Percentiles rank a stretch among this genome's conserved stretches.
These are phyloP conservation scores for Phytopythium cucurbitacearum DNA, from an alignment of 352 stramenopile species.

Conservation along the genomic window DNA sequence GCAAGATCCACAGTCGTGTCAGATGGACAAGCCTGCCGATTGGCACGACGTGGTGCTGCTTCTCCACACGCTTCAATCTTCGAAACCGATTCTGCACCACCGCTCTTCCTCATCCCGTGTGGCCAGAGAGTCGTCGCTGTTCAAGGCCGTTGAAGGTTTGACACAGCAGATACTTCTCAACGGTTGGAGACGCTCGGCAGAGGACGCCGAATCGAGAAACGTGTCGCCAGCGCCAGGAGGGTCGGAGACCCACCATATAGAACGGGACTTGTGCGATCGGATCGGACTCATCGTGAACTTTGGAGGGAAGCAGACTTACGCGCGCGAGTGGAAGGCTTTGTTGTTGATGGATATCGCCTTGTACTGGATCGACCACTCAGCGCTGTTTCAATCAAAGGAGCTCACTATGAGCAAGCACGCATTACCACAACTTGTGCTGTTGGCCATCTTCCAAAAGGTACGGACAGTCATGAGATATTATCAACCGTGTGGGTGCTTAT, in stretches of 20 bases:
- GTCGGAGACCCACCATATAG: conserved; percentile 10
- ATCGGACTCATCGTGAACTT: conserved; percentile 50
- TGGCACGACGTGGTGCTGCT: conserved; percentile 64
- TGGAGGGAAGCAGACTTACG: conserved; percentile 58
- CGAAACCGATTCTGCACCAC: conserved; percentile 76
- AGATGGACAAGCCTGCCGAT: conserved; percentile 21
- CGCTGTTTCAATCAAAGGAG: background rate
- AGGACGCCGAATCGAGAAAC: conserved; percentile 1
- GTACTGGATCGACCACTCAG: conserved; percentile 45
- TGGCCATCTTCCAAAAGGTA: conserved; percentile 40
- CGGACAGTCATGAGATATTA: background rate
- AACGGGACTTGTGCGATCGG: conserved; percentile 26
- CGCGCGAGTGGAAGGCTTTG: conserved; percentile 72
- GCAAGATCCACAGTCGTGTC: conserved; percentile 2
- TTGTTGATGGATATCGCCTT: conserved; percentile 69
- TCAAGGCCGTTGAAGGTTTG: conserved; percentile 40
- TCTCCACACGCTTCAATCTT: conserved; percentile 69
- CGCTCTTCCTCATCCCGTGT: conserved; percentile 47
- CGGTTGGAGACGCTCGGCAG: conserved; percentile 13
- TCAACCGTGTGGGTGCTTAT: background rate
- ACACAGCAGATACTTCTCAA: no score
- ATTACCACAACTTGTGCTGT: conserved; percentile 18
- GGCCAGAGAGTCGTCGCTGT: conserved; percentile 41
- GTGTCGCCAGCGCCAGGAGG: background rate
- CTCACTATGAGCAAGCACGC: conserved; percentile 11